Evolutionary conservation across 306 rosid genomes (phyloP).

Genomic region (Echinosophora koreensis): DNA sequence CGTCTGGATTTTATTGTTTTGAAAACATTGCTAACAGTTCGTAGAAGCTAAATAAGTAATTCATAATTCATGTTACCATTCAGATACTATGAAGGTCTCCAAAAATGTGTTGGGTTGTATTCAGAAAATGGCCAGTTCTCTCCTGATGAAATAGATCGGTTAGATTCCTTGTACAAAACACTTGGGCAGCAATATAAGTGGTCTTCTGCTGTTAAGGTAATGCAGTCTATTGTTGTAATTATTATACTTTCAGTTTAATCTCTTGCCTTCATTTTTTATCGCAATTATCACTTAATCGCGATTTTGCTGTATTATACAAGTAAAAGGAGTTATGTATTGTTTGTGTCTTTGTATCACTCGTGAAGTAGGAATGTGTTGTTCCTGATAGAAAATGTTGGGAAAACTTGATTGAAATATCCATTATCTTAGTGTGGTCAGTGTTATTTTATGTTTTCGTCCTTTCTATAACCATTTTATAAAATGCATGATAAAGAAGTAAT

Average conservation of each 20-base stretch:
- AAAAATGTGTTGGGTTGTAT: conserved; percentile 83
- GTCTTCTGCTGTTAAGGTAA: conserved; percentile 98
- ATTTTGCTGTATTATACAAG: background rate
- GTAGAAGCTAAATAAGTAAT: conserved; percentile 32
- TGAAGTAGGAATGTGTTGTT: too few relatives aligned
- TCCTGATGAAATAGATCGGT: conserved; percentile 71
- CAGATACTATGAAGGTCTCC: conserved; percentile 97
- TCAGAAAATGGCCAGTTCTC: conserved; percentile 73
- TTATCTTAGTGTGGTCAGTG: background rate
- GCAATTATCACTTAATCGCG: background rate
- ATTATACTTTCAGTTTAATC: conserved; percentile 13
- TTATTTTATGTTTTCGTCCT: background rate
- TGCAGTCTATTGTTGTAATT: conserved; percentile 32
- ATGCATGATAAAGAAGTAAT: conserved; percentile 16
- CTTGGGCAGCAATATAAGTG: conserved; percentile 78
- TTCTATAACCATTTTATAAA: background rate
- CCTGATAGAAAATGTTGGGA: background rate
- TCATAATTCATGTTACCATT: conserved; percentile 39
- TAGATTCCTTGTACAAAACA: conserved; percentile 79
- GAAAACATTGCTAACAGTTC: background rate
- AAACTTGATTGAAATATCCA: conserved; percentile 7
- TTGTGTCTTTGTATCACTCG: background rate
- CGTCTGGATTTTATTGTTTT: background rate
- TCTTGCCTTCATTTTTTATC: conserved; percentile 6
- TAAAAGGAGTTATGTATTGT: background rate